phyloP scores from a whole-genome alignment of 352 stramenopile genomes.

The Phytophthora capsici region DNA sequence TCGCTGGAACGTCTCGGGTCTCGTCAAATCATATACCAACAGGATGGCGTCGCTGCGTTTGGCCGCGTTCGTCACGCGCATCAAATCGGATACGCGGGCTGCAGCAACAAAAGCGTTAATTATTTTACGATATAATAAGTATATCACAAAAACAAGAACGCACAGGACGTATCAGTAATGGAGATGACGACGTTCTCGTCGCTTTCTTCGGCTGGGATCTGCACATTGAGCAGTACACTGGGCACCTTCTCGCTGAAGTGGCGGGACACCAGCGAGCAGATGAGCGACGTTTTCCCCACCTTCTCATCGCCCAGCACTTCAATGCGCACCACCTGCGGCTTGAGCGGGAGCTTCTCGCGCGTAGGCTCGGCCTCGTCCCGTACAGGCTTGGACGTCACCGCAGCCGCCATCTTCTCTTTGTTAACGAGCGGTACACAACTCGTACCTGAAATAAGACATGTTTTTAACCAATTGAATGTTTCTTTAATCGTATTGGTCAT shows the following conservation, averaged over 20 bases:
- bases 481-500: slow-evolving; percentile 38
- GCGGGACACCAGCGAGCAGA: slow-evolving; percentile 89
- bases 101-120: slow-evolving; percentile 6
- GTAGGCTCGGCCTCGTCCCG: slow-evolving; percentile 32
- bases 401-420: slow-evolving; percentile 42
- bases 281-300: slow-evolving; percentile 92
- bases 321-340: slow-evolving; percentile 87
- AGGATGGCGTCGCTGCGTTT: slow-evolving; percentile 89
- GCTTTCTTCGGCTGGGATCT: slow-evolving; percentile 89
- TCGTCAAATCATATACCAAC: slow-evolving; percentile 87
- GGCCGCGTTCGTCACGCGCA: slow-evolving; percentile 83
- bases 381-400: slow-evolving; percentile 33
- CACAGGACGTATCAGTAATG: slow-evolving; percentile 90
- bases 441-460: neutral
- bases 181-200: slow-evolving; percentile 91
- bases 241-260: slow-evolving; percentile 91
- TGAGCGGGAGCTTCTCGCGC: slow-evolving; percentile 64
- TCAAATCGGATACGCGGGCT: slow-evolving; percentile 82
- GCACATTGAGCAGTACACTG: slow-evolving; percentile 86
- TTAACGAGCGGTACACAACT: slow-evolving; percentile 1
- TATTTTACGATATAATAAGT: neutral
- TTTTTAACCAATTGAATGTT: slow-evolving; percentile 31
- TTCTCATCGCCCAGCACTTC: slow-evolving; percentile 91
- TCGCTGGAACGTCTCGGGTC: slow-evolving; percentile 85
- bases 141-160: slow-evolving; percentile 16